Base-by-base conservation (phyloP, 139 green algal genomes). In the Chlorella sp. region DNA sequence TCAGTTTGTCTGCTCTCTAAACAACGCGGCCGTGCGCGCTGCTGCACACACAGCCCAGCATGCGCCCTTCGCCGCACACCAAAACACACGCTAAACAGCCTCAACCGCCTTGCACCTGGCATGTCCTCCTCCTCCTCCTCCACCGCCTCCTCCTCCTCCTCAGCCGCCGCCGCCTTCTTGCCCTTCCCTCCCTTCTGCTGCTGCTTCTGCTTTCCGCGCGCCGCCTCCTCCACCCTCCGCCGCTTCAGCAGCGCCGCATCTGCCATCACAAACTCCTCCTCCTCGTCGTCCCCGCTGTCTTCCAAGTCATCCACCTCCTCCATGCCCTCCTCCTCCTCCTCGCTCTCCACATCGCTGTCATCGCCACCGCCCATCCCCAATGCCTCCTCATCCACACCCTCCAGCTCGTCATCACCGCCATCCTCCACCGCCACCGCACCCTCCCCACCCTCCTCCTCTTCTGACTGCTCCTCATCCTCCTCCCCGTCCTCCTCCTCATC, bases 401-500 rank as follows among this genome's bases (percentile, higher is more conserved):
- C 27, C 30, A 2, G 30, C 32, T 29, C 1, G 5, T 1, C 35
- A 35, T 49, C 69, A 0, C 49, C n/a, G 34, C 61, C 49, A 17
- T 65, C 59, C 20, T 60, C 49, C 1, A 61, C 51, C 17, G 69
- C 49, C 22, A 29, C 50, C 10, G 71, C 70, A 17, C 42, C 17
- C 27, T 59, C 23, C 34, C 61, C 59, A 14, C 50, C 61, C 20
- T 60, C 55, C 1, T 64, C 61, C 10, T 72, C 42, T 26, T 36
- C 42, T 3, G 70, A 73, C 24, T 67, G 42, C 1, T 35, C 42
- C 10, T 72, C 73, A 2, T 69, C 73, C 29, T 70, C 59, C 27
- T 75, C 73, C n/a, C 61, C 70, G 20, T 1, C 66, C n/a, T 78
- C 73, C 0, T 69, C 75, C 2, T 3, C 35, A 51, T 76, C 76